Conservation (phyloP, 108 stramenopile species). For the Nitzschia palea region DNA sequence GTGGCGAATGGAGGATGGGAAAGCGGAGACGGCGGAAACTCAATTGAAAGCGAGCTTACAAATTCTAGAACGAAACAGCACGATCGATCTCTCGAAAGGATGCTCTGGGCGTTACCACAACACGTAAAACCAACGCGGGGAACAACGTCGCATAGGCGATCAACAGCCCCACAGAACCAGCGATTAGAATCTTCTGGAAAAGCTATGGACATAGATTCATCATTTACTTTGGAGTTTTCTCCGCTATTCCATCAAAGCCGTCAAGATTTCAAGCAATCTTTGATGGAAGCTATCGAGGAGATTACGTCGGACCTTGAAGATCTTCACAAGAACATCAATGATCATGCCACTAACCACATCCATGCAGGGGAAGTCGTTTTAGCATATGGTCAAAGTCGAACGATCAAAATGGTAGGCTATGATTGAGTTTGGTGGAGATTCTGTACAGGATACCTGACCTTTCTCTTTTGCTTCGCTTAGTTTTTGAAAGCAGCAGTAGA, state of each 20-base stretch:
- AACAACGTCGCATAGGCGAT: neutral
- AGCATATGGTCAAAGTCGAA: constrained; percentile 85
- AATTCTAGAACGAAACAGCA: constrained; percentile 2
- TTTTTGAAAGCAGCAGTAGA: constrained; percentile 88
- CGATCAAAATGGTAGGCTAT: constrained; percentile 58
- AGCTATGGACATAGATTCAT: constrained; percentile 4
- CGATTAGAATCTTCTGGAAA: constrained; percentile 30
- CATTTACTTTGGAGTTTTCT: constrained; percentile 40
- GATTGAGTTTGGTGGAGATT: no score
- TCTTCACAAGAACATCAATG: constrained; percentile 84
- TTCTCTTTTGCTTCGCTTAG: constrained; percentile 7
- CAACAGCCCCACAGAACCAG: constrained; percentile 11
- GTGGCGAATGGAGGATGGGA: constrained; percentile 38
- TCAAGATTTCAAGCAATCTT: constrained; percentile 67
- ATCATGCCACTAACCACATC: constrained; percentile 89
- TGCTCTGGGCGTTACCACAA: constrained; percentile 87
- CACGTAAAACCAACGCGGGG: constrained; percentile 40
- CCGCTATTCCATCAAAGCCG: constrained; percentile 53
- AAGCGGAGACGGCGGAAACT: constrained; percentile 24
- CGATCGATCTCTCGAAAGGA: constrained; percentile 64
- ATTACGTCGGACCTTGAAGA: constrained; percentile 85
- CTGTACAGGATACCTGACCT: neutral
- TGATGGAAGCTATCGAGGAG: constrained; percentile 91
- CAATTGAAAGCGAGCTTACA: constrained; percentile 11
- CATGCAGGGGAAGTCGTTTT: constrained; percentile 94